phyloP scores from a whole-genome alignment of 2,329 filamentous ascomycete species.

The Intubia oerlemansii region DNA sequence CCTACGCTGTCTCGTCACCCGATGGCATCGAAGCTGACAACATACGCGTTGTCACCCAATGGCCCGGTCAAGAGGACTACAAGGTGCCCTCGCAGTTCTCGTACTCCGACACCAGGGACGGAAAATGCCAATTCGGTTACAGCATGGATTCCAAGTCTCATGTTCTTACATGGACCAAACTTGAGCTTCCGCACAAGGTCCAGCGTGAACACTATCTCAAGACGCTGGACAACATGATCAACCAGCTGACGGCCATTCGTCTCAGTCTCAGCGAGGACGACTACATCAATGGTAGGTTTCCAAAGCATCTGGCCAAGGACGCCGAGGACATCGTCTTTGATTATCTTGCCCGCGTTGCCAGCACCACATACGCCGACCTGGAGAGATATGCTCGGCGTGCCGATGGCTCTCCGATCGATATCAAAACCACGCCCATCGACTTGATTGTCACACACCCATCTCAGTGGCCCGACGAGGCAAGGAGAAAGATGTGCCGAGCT shows the following conservation, averaged over 20 bases:
- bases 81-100: conserved; percentile 8
- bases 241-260: too few species aligned
- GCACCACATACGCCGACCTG: conserved; percentile 5
- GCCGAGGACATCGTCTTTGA: conserved; percentile 7
- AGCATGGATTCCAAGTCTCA: conserved; percentile 5
- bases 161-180: conserved; percentile 7
- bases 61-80: conserved; percentile 3
- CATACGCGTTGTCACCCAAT: conserved; percentile 5
- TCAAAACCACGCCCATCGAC: conserved; percentile 7
- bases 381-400: conserved; percentile 1
- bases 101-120: conserved; percentile 4
- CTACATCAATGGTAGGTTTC: too few species aligned
- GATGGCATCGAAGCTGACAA: conserved; percentile 3
- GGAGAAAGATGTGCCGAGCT: conserved; percentile 7
- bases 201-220: too few species aligned
- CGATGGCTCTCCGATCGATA: too few species aligned
- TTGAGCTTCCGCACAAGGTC: conserved; percentile 7
- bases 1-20: conserved; percentile 4
- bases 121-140: conserved; percentile 5
- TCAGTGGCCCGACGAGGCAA: conserved; percentile 5
- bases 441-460: conserved; percentile 8
- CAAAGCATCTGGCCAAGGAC: conserved; percentile 5
- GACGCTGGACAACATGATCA: too few species aligned
- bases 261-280: too few species aligned
- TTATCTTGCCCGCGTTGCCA: conserved; percentile 6